Conservation (phyloP, 441 rosid genomes). For the Oxalis stricta region DNA sequence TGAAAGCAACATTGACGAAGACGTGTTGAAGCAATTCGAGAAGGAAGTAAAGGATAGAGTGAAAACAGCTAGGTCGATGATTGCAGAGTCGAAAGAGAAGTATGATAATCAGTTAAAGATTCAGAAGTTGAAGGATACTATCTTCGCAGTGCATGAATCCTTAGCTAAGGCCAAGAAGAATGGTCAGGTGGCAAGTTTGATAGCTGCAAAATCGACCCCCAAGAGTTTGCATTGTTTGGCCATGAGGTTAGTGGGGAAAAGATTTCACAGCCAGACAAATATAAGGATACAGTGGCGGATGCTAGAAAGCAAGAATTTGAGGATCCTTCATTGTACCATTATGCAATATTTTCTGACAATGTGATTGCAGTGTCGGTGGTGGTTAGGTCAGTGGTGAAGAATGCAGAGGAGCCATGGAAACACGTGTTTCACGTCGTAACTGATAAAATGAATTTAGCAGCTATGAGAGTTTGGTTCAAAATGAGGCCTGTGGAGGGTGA, state of each 20-base stretch:
- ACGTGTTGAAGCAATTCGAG: conserved; percentile 60
- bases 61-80: conserved; percentile 52
- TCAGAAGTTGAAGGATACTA: conserved; percentile 85
- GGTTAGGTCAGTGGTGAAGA: conserved; percentile 77
- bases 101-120: conserved; percentile 87
- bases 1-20: conserved; percentile 49
- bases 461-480: conserved; percentile 91
- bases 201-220: conserved; percentile 70
- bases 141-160: conserved; percentile 67
- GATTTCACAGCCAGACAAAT: conserved; percentile 60
- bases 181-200: conserved; percentile 69
- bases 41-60: conserved; percentile 84
- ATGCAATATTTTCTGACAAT: conserved; percentile 75
- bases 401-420: conserved; percentile 73
- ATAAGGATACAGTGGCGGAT: conserved; percentile 41
- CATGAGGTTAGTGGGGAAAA: conserved; percentile 86
- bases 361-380: conserved; percentile 90
- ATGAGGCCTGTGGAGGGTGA: conserved; percentile 81
- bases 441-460: conserved; percentile 70
- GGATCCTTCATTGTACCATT: conserved; percentile 67
- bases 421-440: conserved; percentile 90
- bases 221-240: conserved; percentile 90
- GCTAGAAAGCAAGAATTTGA: conserved; percentile 42
- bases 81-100: conserved; percentile 68
- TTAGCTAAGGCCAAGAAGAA: conserved; percentile 73